These are phyloP conservation scores for Myochromella boudieri DNA, from an alignment of 768 basidiomycete species.

Conservation along the genomic window DNA sequence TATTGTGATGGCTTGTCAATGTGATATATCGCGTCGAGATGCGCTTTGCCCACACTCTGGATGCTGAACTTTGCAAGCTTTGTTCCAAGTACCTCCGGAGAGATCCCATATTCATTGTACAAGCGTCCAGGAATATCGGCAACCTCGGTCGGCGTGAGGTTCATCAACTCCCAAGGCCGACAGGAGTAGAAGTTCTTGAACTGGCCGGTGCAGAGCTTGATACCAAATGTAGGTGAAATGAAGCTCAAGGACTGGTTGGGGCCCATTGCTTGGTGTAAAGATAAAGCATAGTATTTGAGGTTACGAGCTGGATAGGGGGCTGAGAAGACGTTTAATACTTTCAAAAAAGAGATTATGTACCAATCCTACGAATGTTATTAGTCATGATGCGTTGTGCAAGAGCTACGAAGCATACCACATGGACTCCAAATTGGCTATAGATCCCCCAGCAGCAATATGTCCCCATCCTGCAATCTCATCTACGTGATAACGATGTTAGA, in stretches of 20 bases:
- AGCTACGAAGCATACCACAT: not conserved
- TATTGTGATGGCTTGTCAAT: not conserved
- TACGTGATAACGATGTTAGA: too few relatives aligned
- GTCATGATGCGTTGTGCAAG: not conserved
- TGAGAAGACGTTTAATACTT: not conserved
- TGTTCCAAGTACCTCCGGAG: not conserved
- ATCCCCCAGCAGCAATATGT: not conserved
- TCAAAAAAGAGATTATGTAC: not conserved
- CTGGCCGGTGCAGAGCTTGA: not conserved
- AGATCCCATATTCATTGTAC: not conserved
- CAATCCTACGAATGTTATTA: not conserved
- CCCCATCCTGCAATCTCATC: not conserved
- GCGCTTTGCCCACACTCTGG: not conserved
- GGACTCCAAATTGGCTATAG: not conserved
- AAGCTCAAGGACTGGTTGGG: not conserved
- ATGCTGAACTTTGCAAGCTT: not conserved
- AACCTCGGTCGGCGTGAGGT: not conserved
- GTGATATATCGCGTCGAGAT: not conserved
- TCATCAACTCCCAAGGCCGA: not conserved
- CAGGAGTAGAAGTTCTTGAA: not conserved
- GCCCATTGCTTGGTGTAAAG: not conserved
- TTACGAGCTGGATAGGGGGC: not conserved
- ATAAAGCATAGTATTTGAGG: not conserved
- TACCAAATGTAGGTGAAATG: not conserved
- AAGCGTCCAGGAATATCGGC: not conserved